Base-by-base conservation (phyloP, 495 filamentous ascomycete species). In the Haplographium delicatum region DNA sequence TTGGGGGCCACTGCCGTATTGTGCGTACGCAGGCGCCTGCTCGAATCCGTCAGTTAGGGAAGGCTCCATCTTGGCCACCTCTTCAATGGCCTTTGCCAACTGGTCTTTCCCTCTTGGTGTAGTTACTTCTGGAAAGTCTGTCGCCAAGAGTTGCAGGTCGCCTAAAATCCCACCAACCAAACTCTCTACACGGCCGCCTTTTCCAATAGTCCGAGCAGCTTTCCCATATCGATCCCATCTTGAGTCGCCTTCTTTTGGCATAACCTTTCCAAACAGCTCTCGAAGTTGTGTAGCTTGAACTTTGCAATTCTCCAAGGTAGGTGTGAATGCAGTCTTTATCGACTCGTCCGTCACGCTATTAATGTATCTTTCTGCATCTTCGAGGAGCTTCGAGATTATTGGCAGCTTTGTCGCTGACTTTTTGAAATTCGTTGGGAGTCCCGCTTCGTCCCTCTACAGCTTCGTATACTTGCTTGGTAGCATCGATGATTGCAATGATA, bases 351-450 rank as follows among this genome's bases (percentile, higher is more conserved):
- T 23, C 22, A 16, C 34, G 22, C 24, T 43, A 30, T 44, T 43
- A 13, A 62, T 33, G 27, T 59, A 44, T 40, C 24, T 33, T 46
- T 57, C 55, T 16, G 38, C 50, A 25, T 44, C 48, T 28, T 52
- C 40, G 26, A 63, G 44, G 10, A 53, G 55, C 8, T 59, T 49
- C 13, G 28, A 13, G 26, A 63, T 54, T 20, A 61, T 42, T 2
- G 61, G 61, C 16, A 63, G 59, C 45, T 56, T 57, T n/a, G 15
- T 25, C 16, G 55, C 51, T 20, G 52, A 53, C 40, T 61, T 49
- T 25, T 53, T 56, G 50, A 63, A 63, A 30, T 44, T 49, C 30
- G 46, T 45, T 25, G 61, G 61, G 28, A 61, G 61, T 30, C 61
- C 58, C 18, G 28, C 27, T 27, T 40, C 41, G 20, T 63, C n/a